Conservation (phyloP, 352 stramenopile genomes). For the Aphanomyces invadans region DNA sequence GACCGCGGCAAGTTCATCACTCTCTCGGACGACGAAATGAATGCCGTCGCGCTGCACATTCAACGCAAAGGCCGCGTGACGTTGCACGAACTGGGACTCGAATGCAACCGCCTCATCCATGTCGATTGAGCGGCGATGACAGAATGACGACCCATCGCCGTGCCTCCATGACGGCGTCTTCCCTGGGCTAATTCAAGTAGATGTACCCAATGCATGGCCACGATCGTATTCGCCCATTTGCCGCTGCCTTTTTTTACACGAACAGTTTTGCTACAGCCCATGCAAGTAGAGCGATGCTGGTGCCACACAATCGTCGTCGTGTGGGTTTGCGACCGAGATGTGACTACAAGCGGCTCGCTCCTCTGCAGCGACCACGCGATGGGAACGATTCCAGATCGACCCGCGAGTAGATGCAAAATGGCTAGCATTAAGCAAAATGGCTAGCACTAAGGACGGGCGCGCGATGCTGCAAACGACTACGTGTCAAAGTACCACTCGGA, state of each 20-base stretch:
- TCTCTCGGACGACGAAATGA: conserved; percentile 71
- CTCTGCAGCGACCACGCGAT: no score
- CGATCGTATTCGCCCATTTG: neutral
- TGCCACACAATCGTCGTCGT: no score
- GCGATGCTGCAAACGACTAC: no score
- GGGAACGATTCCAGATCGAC: no score
- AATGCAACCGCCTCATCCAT: conserved; percentile 72
- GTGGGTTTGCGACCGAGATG: no score
- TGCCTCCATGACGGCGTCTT: no score
- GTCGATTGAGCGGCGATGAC: no score
- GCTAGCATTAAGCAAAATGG: neutral
- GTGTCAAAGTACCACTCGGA: conserved; percentile 80
- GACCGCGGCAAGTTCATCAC: conserved; percentile 79
- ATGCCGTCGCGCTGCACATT: conserved; percentile 63
- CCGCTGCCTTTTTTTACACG: no score
- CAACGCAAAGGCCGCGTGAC: conserved; percentile 52
- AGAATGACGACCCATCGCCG: no score
- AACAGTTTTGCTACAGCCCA: no score
- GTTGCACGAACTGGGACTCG: conserved; percentile 54
- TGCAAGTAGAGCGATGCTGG: no score
- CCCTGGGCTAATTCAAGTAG: neutral
- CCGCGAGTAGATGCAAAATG: neutral
- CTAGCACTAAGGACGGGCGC: neutral
- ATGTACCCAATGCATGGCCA: neutral
- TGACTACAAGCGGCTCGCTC: no score